Evolutionary conservation across 2,329 filamentous ascomycete species (phyloP), one percentile per base, ranked within the genome.

Genomic region (Aphanoascus verrucosus): DNA sequence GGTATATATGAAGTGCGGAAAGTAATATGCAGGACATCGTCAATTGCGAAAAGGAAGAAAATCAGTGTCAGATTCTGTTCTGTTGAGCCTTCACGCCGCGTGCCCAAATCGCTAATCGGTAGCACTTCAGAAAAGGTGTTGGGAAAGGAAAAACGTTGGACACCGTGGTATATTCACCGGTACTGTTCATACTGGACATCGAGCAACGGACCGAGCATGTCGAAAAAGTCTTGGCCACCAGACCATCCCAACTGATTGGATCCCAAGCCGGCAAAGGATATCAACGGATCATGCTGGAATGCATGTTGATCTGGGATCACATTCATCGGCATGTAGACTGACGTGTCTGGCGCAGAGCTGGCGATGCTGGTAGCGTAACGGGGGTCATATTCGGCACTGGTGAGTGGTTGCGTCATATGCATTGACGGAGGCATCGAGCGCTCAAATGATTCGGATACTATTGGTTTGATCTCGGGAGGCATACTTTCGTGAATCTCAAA

Each of bases 161-260:
- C n/a, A n/a, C n/a, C 34, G 19, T 28, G 46, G 35, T 2, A n/a
- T 2, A 41, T 14, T 54, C 49, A 58, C 31, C 56, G 56, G 38
- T 57, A 59, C 41, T 60, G 54, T 42, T 60, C 58, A 49, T 59
- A 60, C 31, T 60, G 58, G 20, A 60, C 57, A 54, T 60, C 58
- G 23, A 60, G 35, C 43, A 60, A 54, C 4, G 57, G 58, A 5
- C 57, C 58, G 6, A 60, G 53, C 58, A 60, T 59, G 45, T 60
- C 58, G 53, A 60, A 60, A 17, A 60, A 60, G 31, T 60, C 58
- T 44, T 60, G 58, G 15, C 58, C 58, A 17, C 58, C 58, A 19
- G 58, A 59, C 58, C 58, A 60, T 1, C 58, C 58, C 9, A 60
- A 56, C 35, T 60, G 58, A 53, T 60, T 60, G 17, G 57, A 45